phyloP scores from a whole-genome alignment of 176 grass and related monocot genomes.

The Miscanthus lutarioriparius region DNA sequence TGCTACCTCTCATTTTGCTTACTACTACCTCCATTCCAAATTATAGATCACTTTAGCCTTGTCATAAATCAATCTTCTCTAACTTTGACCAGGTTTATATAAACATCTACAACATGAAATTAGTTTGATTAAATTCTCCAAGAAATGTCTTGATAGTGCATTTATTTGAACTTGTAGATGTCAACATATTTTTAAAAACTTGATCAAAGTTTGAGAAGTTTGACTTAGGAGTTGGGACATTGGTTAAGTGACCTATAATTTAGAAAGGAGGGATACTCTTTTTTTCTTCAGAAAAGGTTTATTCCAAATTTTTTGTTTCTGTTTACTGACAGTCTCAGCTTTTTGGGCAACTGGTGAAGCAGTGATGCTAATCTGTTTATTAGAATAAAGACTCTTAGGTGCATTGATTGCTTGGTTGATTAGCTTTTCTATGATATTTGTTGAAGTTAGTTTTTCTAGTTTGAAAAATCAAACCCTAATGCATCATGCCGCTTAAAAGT shows the following conservation, averaged over 20 bases:
- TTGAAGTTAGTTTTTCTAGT: conserved; percentile 13
- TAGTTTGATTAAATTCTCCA: not conserved
- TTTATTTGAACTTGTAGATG: not conserved
- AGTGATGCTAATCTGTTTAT: conserved; percentile 14
- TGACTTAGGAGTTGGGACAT: not conserved
- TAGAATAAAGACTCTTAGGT: conserved; percentile 19
- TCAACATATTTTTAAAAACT: not conserved
- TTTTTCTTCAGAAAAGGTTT: conserved; percentile 19
- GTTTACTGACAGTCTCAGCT: conserved; percentile 4
- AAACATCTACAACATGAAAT: not conserved
- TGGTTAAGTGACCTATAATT: not conserved
- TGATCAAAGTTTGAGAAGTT: not conserved
- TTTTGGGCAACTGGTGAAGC: not conserved
- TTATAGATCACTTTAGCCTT: not conserved
- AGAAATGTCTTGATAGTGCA: not conserved
- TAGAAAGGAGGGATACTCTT: not conserved
- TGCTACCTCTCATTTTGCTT: conserved; percentile 14
- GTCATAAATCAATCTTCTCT: not conserved
- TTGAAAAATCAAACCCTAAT: not conserved
- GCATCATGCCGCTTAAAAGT: not conserved
- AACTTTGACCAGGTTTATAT: not conserved
- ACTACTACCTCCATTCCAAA: not conserved
- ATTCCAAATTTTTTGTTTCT: conserved; percentile 23
- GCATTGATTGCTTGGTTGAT: conserved; percentile 10
- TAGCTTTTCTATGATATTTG: conserved; percentile 29